These are phyloP conservation scores for Phytophthora multivora DNA, from an alignment of 352 stramenopile genomes.

Conservation along the genomic window DNA sequence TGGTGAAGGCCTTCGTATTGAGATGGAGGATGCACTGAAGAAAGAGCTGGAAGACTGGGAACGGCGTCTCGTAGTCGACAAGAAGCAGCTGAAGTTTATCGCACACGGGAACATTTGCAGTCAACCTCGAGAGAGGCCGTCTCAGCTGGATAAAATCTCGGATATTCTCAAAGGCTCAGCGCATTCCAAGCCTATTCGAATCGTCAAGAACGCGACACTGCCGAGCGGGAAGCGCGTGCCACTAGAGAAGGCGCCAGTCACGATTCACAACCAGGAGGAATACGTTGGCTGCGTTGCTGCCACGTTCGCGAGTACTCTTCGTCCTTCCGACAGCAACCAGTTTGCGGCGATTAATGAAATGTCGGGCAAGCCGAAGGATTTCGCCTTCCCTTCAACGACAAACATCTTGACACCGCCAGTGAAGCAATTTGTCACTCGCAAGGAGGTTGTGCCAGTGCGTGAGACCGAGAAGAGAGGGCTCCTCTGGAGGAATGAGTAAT, in stretches of 20 bases:
- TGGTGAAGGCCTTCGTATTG: constrained; percentile 71
- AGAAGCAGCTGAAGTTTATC: constrained; percentile 84
- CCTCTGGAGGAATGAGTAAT: constrained; percentile 59
- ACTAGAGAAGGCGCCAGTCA: constrained; percentile 61
- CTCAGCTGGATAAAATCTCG: constrained; percentile 77
- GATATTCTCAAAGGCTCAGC: constrained; percentile 69
- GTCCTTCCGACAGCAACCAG: constrained; percentile 36
- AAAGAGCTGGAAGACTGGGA: constrained; percentile 77
- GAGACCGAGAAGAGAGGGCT: constrained; percentile 46
- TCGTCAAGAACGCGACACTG: constrained; percentile 78
- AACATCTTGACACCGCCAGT: constrained; percentile 60
- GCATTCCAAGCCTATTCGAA: constrained; percentile 70
- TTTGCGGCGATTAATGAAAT: constrained; percentile 43
- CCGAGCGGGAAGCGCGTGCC: constrained; percentile 77
- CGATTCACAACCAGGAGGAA: constrained; percentile 71
- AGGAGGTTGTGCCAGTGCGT: constrained; percentile 43
- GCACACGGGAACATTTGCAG: constrained; percentile 87
- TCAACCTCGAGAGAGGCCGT: constrained; percentile 46
- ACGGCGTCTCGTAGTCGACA: constrained; percentile 88
- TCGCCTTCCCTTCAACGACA: constrained; percentile 65
- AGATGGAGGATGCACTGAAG: constrained; percentile 76
- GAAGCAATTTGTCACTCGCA: constrained; percentile 63
- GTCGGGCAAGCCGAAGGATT: constrained; percentile 54
- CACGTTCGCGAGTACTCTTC: constrained; percentile 58
- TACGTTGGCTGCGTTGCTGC: constrained; percentile 56